Evolutionary conservation across 2,329 filamentous ascomycete species (phyloP), one percentile per base, ranked within the genome.

Genomic region (Paecilomyces formosus): DNA sequence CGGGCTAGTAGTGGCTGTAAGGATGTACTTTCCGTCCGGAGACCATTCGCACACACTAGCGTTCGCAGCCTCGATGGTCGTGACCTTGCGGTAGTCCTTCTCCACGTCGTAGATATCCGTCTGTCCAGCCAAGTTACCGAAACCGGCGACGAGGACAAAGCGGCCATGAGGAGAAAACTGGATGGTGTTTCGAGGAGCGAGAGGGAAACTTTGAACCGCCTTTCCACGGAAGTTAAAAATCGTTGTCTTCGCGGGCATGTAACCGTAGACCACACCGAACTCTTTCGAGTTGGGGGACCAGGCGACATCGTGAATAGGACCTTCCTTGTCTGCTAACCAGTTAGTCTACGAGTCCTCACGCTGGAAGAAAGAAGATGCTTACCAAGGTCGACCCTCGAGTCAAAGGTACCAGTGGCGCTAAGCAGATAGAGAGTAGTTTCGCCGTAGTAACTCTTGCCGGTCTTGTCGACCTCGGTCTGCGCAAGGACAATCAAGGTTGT

Each of bases 241-340:
- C 65, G 93, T 97, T 3, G 93, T 94, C 82, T 97, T 97, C 58
- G 94, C 90, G n/a, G 94, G 94, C 92, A 97, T 97, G 76, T 90
- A 97, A 61, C 94, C 94, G 72, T 99, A 99, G 15, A 97, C 88
- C 31, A 99, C 94, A 71, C 92, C 93, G 70, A 99, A 99, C 76
- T 97, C 93, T 79, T 92, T 95, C 67, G 92, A 95, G 76, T 94
- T 97, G 54, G 94, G 92, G 53, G 92, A 97, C 94, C 94, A 99
- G n/a, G 89, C 86, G 51, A 99, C 93, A 72, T 99, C 94, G 75
- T 97, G 93, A 68, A 97, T 97, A 4, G 94, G 94, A 0, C 94
- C 94, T 73, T 97, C 93, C 79, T 97, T 97, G 76, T 99, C 94
- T 82, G 67, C 55, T 61, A 35, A 21, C 30, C 28, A 31, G 33